Percentiles rank a stretch among this genome's conserved stretches.
phyloP scores from a whole-genome alignment of 176 grass and related monocot species.

The Panicum miliaceum region DNA sequence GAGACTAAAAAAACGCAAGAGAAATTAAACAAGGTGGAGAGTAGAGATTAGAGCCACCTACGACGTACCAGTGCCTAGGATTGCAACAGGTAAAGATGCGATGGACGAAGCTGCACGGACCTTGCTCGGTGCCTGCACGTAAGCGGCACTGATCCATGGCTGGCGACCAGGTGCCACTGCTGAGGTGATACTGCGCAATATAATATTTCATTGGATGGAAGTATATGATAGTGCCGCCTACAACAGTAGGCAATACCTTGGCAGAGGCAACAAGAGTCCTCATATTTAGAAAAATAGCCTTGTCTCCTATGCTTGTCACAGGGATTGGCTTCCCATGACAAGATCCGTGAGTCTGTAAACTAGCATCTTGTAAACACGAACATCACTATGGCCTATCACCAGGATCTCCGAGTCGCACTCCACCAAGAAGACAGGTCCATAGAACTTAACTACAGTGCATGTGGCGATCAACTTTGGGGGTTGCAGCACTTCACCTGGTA shows the following conservation, averaged over 20 bases:
- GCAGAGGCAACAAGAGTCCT: not conserved
- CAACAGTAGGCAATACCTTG: not conserved
- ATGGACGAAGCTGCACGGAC: too few species aligned
- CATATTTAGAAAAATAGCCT: not conserved
- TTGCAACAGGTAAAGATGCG: too few species aligned
- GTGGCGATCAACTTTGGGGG: not conserved
- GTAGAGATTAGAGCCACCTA: too few species aligned
- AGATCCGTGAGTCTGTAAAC: not conserved
- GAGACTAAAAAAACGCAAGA: too few species aligned
- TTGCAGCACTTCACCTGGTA: not conserved
- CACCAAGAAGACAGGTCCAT: not conserved
- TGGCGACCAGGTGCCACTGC: too few species aligned
- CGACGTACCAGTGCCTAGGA: too few species aligned
- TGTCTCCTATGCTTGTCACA: not conserved
- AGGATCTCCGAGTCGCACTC: not conserved
- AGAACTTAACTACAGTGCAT: not conserved
- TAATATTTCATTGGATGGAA: too few species aligned
- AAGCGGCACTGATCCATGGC: too few species aligned
- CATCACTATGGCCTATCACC: not conserved
- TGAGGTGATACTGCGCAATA: not conserved
- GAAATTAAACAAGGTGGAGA: too few species aligned
- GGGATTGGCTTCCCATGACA: not conserved
- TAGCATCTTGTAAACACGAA: not conserved
- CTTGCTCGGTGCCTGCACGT: too few species aligned
- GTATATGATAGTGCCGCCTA: not conserved